Percentiles rank a stretch among this genome's conserved stretches.
Evolutionary conservation across 1,284 basidiomycete genomes (phyloP).

Genomic region (Sphaerobolus stellatus): DNA sequence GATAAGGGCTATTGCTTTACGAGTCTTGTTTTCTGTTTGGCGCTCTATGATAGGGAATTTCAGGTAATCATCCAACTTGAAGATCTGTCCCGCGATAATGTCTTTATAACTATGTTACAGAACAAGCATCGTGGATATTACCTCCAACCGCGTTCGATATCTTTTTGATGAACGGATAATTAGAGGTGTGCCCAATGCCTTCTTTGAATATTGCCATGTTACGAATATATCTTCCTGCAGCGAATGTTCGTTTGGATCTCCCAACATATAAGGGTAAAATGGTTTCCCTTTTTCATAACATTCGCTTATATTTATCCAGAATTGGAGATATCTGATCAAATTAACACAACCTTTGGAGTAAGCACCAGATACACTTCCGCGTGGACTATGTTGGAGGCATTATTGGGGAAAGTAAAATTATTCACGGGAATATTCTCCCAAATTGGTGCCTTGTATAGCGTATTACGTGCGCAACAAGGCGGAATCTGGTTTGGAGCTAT

Average conservation of each 20-base stretch:
- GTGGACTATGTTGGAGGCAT: constrained; percentile 2
- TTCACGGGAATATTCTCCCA: constrained; percentile 4
- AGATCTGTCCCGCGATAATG: too few species aligned
- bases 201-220: too few species aligned
- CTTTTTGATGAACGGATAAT: too few species aligned
- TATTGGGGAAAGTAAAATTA: not conserved
- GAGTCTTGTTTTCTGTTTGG: too few species aligned
- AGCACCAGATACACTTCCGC: not conserved
- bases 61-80: too few species aligned
- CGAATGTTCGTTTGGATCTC: constrained; percentile 4
- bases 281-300: not conserved
- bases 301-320: not conserved
- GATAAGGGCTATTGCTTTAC: too few species aligned
- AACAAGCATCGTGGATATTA: too few species aligned
- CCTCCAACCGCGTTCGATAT: too few species aligned
- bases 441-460: not conserved
- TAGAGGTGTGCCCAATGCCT: too few species aligned
- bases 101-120: too few species aligned
- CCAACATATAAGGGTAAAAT: constrained; percentile 7
- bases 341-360: constrained; percentile 2
- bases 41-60: too few species aligned
- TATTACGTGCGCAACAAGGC: not conserved
- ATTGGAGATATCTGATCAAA: not conserved
- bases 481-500: not conserved
- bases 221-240: too few species aligned